Conservation (phyloP, 208 protist genomes). For the Acanthamoeba triangularis region DNA sequence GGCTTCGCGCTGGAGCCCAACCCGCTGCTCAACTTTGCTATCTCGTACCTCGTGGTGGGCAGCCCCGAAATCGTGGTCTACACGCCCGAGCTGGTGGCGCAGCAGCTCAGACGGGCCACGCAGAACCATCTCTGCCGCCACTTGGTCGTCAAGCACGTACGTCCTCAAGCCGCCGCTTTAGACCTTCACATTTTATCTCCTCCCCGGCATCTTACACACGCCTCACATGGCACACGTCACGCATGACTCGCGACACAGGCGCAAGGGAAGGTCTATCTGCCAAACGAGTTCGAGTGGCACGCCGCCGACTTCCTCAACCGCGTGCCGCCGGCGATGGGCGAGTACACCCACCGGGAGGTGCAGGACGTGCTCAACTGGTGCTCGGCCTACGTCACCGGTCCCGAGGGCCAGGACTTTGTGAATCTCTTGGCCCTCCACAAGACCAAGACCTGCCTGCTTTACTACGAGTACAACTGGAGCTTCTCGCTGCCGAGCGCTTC, state of each 20-base stretch:
- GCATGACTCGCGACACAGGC: background rate
- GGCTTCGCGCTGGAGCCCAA: background rate
- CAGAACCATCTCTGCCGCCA: background rate
- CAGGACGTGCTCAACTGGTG: background rate
- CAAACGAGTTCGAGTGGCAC: conserved; percentile 10
- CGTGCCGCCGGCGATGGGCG: background rate
- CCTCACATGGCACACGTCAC: too few species aligned
- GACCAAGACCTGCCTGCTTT: background rate
- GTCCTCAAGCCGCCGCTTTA: background rate
- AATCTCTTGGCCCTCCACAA: conserved; percentile 13
- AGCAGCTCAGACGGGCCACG: background rate
- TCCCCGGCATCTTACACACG: too few species aligned
- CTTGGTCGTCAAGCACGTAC: background rate
- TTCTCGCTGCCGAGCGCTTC: background rate
- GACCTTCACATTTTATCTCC: background rate
- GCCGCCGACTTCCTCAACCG: background rate
- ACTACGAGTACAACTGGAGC: background rate
- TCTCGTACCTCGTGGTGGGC: conserved; percentile 12
- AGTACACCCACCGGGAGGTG: background rate
- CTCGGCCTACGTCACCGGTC: background rate
- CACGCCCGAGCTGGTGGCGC: background rate
- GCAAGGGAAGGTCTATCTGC: background rate
- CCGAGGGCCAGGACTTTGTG: background rate
- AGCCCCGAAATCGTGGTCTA: background rate
- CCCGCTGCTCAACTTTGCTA: background rate